phyloP scores from a whole-genome alignment of 2,329 filamentous ascomycete species.

The Hirsutella minnesotensis region DNA sequence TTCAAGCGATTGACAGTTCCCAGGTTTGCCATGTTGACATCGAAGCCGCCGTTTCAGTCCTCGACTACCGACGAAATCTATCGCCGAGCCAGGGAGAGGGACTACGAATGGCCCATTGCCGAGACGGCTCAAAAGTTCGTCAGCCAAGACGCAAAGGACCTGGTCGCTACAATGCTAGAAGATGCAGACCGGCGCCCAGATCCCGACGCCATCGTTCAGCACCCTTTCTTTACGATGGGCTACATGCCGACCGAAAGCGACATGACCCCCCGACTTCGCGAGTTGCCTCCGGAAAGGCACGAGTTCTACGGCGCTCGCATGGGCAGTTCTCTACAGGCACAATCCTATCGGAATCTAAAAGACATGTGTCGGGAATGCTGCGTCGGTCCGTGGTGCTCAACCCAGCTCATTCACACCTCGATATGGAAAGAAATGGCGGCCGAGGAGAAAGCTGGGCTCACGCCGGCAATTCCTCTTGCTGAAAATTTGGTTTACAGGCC shows the following conservation, averaged over 20 bases:
- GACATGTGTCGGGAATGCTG: slow-evolving; percentile 46
- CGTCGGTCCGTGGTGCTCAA: slow-evolving; percentile 42
- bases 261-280: slow-evolving; percentile 46
- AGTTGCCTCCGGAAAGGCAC: slow-evolving; percentile 43
- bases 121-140: slow-evolving; percentile 58
- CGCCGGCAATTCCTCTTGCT: slow-evolving; percentile 49
- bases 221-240: slow-evolving; percentile 66
- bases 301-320: slow-evolving; percentile 43
- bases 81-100: slow-evolving; percentile 53
- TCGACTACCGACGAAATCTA: slow-evolving; percentile 81
- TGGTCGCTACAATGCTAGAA: slow-evolving; percentile 65
- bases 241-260: slow-evolving; percentile 55
- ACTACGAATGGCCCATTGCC: slow-evolving; percentile 68
- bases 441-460: slow-evolving; percentile 56
- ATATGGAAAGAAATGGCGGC: slow-evolving; percentile 56
- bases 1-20: no score
- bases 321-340: slow-evolving; percentile 29
- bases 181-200: slow-evolving; percentile 64
- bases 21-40: slow-evolving; percentile 91
- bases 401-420: slow-evolving; percentile 37
- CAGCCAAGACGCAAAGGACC: slow-evolving; percentile 62
- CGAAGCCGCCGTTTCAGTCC: slow-evolving; percentile 92
- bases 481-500: slow-evolving; percentile 53
- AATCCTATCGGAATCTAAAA: slow-evolving; percentile 40
- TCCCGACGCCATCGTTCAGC: slow-evolving; percentile 67